Evolutionary conservation across 1,139 yeast genomes (phyloP), one percentile per base, ranked within the genome.

Genomic region (Saccharomyces pastorianus): DNA sequence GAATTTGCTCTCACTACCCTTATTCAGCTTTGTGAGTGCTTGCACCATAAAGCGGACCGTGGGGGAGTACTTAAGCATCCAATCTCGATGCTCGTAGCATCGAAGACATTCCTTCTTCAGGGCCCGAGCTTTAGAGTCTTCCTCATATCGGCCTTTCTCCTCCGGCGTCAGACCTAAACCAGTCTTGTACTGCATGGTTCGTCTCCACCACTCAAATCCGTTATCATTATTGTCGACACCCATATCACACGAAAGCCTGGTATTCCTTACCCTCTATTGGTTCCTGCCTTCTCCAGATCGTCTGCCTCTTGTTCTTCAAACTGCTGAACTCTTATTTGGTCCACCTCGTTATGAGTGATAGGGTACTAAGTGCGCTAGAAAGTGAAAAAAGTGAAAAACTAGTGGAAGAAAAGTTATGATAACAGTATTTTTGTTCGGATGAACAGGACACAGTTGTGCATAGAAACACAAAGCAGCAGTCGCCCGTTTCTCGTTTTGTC

Each of bases 11-110:
- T 49, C 51, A 13, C 51, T 47, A 29, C 53, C 54, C 14, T 56
- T 58, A 44, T 62, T 59, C 46, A 85, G 74, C 59, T 87, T 84
- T 49, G 79, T 77, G 51, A 93, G 83, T 67, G 91, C 93, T 56
- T 89, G 91, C 65, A 85, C 75, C 96, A 93, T 86, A 70, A 93
- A 93, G 44, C 82, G 75, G 29, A 93, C 96, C 4, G 88, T 82
- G 2, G 99, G 99, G 1, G 95, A 84, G 68, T 84, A 88, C 48
- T 76, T 73, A 58, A 91, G 66, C 72, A 88, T 82, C 90, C 95
- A 90, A 62, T 85, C 85, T 59, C 88, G 77, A 67, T 84, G 80
- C 60, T 83, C 85, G 54, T 83, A 79, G 71, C 98, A 91, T 53
- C 75, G 70, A 20, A 71, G 72, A 70, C 97, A 90, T 47, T 87